Evolutionary conservation across 192 early-diverging fungal species (phyloP).

Genomic region (Dissophora ornata): DNA sequence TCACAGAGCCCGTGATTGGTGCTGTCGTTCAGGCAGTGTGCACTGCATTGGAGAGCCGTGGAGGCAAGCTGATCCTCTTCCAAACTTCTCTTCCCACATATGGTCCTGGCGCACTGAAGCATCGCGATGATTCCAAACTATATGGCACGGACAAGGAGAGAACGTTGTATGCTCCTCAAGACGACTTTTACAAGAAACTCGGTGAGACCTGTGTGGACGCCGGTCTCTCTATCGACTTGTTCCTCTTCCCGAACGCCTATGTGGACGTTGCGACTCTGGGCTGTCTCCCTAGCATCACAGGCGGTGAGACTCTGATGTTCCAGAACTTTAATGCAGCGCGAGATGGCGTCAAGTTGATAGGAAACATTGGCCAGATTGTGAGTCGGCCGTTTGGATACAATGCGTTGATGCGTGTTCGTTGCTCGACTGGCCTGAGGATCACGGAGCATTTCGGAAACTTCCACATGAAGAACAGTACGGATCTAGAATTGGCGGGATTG

Average conservation of each 20-base stretch:
- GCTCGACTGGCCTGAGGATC: slow-evolving; percentile 89
- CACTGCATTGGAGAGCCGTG: slow-evolving; percentile 77
- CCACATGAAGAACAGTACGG: slow-evolving; percentile 90
- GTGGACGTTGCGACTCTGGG: slow-evolving; percentile 92
- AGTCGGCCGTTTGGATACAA: slow-evolving; percentile 88
- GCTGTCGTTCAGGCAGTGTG: slow-evolving; percentile 82
- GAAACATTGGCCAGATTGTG: slow-evolving; percentile 79
- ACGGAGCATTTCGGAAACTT: slow-evolving; percentile 95
- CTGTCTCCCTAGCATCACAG: slow-evolving; percentile 82
- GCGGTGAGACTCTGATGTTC: slow-evolving; percentile 87
- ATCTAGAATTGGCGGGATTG: slow-evolving; percentile 92
- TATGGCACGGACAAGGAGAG: slow-evolving; percentile 94
- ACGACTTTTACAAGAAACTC: slow-evolving; percentile 86
- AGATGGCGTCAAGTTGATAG: slow-evolving; percentile 78
- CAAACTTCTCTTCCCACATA: slow-evolving; percentile 87
- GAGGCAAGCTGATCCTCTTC: slow-evolving; percentile 92
- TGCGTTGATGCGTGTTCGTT: slow-evolving; percentile 87
- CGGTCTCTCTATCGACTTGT: slow-evolving; percentile 90
- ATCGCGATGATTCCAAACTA: slow-evolving; percentile 90
- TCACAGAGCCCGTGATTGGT: slow-evolving; percentile 80
- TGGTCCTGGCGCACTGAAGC: slow-evolving; percentile 89
- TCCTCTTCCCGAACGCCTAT: slow-evolving; percentile 89
- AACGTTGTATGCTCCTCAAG: slow-evolving; percentile 86
- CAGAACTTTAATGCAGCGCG: slow-evolving; percentile 80
- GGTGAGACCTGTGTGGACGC: slow-evolving; percentile 82